phyloP scores from a whole-genome alignment of 2,329 filamentous ascomycete genomes.

The Trichoderma afroharzianum region DNA sequence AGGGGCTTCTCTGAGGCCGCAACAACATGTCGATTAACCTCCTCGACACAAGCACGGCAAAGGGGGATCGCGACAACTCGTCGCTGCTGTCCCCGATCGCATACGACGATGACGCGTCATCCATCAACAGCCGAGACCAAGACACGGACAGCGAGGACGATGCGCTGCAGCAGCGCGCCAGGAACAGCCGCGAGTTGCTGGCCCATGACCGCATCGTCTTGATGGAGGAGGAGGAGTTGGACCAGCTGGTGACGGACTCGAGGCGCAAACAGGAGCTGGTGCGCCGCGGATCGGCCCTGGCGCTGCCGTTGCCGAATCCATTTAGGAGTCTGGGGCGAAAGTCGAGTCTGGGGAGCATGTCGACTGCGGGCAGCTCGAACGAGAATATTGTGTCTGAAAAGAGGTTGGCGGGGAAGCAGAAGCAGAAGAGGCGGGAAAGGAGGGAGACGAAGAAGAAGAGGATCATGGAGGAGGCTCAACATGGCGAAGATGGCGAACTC shows the following conservation, averaged over 20 bases:
- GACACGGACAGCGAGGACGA: constrained; percentile 76
- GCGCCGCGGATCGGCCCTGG: constrained; percentile 46
- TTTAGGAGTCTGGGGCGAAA: constrained; percentile 42
- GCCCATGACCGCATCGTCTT: constrained; percentile 68
- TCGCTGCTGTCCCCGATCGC: constrained; percentile 60
- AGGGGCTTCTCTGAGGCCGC: constrained; percentile 11
- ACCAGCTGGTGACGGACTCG: constrained; percentile 55
- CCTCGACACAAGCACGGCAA: constrained; percentile 24
- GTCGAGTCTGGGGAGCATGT: constrained; percentile 33
- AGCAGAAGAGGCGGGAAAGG: constrained; percentile 46
- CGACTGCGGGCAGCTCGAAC: constrained; percentile 41
- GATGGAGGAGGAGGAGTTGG: constrained; percentile 71
- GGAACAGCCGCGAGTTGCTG: constrained; percentile 66
- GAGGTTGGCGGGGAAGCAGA: constrained; percentile 19
- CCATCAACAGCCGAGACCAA: constrained; percentile 65
- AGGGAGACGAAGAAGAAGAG: constrained; percentile 52
- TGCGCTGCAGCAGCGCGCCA: constrained; percentile 59
- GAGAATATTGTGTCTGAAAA: constrained; percentile 50
- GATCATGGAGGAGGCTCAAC: constrained; percentile 49
- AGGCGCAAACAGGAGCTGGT: constrained; percentile 49
- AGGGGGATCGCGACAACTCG: constrained; percentile 29
- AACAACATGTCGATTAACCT: constrained; percentile 21
- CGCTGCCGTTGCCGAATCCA: constrained; percentile 44
- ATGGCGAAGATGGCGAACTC: constrained; percentile 69
- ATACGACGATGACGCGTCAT: constrained; percentile 67